Percentiles rank a stretch among this genome's conserved stretches.
Evolutionary conservation across 495 filamentous ascomycete genomes (phyloP).

Genomic region (Penicillium antarcticum): DNA sequence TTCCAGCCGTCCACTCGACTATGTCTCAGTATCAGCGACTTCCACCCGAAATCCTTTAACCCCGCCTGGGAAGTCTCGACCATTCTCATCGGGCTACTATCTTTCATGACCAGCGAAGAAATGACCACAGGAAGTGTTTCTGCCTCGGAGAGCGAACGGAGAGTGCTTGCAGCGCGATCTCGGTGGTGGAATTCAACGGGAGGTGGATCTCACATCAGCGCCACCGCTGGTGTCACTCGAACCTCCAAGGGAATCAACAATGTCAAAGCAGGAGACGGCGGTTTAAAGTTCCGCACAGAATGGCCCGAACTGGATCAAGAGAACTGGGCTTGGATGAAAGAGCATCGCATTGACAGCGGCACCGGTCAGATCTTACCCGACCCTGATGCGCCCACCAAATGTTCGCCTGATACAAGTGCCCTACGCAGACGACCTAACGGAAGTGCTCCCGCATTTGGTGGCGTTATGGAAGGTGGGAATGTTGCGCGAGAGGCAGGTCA

Average conservation of each 20-base stretch:
- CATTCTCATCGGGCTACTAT: constrained; percentile 89
- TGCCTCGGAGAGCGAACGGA: constrained; percentile 73
- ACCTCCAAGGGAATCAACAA: constrained; percentile 59
- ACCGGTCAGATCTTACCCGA: constrained; percentile 62
- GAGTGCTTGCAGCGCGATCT: constrained; percentile 70
- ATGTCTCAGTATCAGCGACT: constrained; percentile 93
- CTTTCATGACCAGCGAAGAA: constrained; percentile 98
- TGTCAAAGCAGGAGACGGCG: constrained; percentile 83
- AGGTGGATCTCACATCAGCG: constrained; percentile 69
- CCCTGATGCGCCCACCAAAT: constrained; percentile 39
- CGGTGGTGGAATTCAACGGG: constrained; percentile 98
- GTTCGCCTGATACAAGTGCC: constrained; percentile 63
- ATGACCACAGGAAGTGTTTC: constrained; percentile 96
- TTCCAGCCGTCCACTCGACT: constrained; percentile 91
- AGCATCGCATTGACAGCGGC: constrained; percentile 72
- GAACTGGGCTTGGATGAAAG: constrained; percentile 91
- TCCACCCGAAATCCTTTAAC: constrained; percentile 97
- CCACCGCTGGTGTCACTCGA: constrained; percentile 41
- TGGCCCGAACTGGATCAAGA: constrained; percentile 89
- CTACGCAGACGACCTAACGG: constrained; percentile 62
- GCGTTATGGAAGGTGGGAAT: constrained; percentile 73
- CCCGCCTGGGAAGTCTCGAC: constrained; percentile 98
- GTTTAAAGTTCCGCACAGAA: constrained; percentile 81
- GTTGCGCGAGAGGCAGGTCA: constrained; percentile 73
- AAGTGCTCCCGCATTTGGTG: constrained; percentile 69